Conservation (phyloP, 108 stramenopile species). For the Cylindrotheca fusiformis region DNA sequence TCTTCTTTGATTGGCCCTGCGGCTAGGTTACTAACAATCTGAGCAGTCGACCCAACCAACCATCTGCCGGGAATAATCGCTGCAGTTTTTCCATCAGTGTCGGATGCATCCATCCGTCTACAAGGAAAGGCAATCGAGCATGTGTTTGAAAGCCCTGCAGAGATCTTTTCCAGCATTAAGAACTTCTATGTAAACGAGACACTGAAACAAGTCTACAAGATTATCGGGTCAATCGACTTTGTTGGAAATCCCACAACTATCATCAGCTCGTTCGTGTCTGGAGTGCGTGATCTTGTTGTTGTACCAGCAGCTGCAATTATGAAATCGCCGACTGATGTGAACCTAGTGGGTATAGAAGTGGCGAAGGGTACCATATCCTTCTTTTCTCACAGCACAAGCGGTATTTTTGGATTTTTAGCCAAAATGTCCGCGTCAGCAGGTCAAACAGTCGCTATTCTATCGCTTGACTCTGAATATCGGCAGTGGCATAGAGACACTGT, state of each 20-base stretch:
- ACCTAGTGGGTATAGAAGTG: constrained; percentile 86
- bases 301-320: constrained; percentile 82
- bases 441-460: constrained; percentile 58
- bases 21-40: neutral
- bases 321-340: constrained; percentile 84
- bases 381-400: constrained; percentile 89
- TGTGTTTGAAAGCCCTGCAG: constrained; percentile 54
- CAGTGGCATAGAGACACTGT: constrained; percentile 72
- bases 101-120: constrained; percentile 83
- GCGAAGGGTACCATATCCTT: constrained; percentile 92
- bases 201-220: constrained; percentile 91
- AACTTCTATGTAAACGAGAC: constrained; percentile 79
- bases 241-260: constrained; percentile 92
- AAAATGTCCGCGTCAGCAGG: constrained; percentile 72
- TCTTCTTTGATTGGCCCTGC: neutral
- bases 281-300: constrained; percentile 90
- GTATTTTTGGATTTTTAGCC: constrained; percentile 85
- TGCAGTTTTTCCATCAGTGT: constrained; percentile 63
- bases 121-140: constrained; percentile 79
- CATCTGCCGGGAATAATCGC: constrained; percentile 34
- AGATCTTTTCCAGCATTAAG: constrained; percentile 65
- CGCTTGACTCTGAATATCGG: constrained; percentile 74
- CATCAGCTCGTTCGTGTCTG: constrained; percentile 80
- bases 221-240: constrained; percentile 92
- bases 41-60: constrained; percentile 3